These are phyloP conservation scores for Haematococcus sp. DNA, from an alignment of 139 green algal species.

Conservation along the genomic window DNA sequence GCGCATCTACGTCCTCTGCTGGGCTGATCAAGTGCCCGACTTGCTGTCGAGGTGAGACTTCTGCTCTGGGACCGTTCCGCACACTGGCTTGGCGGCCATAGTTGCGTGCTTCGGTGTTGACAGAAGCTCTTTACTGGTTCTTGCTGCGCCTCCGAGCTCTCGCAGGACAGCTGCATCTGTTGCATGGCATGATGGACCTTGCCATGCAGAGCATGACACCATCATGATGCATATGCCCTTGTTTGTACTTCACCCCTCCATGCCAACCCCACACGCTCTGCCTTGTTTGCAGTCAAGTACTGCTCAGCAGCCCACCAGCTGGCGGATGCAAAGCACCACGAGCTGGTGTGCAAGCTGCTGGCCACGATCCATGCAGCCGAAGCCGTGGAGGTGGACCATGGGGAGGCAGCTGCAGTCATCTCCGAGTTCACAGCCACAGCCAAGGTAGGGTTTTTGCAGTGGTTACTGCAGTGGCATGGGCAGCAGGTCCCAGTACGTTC, in stretches of 20 bases:
- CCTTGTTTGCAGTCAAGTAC: neutral
- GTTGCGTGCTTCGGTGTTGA: no score
- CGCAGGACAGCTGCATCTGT: no score
- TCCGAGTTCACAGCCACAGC: neutral
- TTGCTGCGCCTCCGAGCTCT: no score
- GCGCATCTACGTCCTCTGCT: no score
- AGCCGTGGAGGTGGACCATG: neutral
- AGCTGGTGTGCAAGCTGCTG: conserved; percentile 11
- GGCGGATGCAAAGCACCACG: neutral
- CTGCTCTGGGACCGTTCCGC: no score
- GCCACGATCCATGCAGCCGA: neutral
- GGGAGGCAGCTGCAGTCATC: neutral
- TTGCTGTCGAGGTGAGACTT: no score
- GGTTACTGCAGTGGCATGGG: no score
- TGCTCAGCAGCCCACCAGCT: neutral
- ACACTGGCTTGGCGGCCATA: no score
- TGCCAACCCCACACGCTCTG: neutral
- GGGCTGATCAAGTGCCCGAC: no score
- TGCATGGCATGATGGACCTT: neutral
- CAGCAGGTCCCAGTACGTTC: no score
- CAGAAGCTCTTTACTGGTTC: no score
- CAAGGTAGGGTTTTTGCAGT: neutral
- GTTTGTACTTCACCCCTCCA: neutral
- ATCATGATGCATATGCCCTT: neutral
- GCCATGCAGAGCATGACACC: neutral